Percentiles rank a stretch among this genome's conserved stretches.
phyloP scores from a whole-genome alignment of 2,329 filamentous ascomycete species.

The Mariannaea elegans region DNA sequence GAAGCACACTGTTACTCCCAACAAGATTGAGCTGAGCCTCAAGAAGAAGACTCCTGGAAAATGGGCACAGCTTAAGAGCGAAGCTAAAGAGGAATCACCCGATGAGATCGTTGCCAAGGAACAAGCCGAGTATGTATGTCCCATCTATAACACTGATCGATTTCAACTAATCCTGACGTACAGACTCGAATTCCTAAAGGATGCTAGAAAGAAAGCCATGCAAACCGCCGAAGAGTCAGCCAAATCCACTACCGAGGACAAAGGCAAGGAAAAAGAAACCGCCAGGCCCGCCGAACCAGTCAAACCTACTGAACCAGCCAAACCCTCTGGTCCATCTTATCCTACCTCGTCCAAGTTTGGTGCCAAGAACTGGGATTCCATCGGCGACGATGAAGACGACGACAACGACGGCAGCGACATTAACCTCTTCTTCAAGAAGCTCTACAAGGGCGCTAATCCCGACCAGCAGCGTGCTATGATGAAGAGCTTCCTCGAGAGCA shows the following conservation, averaged over 20 bases:
- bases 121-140: conserved; percentile 31
- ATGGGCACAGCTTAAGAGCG: conserved; percentile 60
- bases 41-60: conserved; percentile 74
- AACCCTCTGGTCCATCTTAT: conserved; percentile 65
- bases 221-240: conserved; percentile 15
- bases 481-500: conserved; percentile 95
- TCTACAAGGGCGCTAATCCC: conserved; percentile 79
- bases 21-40: conserved; percentile 82
- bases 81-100: conserved; percentile 15
- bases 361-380: conserved; percentile 91
- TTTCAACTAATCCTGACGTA: conserved; percentile 12
- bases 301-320: conserved; percentile 6
- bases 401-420: conserved; percentile 67
- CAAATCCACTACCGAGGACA: conserved; percentile 8
- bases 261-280: conserved; percentile 15
- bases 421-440: conserved; percentile 87
- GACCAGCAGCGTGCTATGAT: conserved; percentile 94
- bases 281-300: not conserved
- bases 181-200: conserved; percentile 32
- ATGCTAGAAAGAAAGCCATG: conserved; percentile 35
- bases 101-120: conserved; percentile 13
- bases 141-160: too few species aligned
- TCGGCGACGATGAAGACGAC: conserved; percentile 66
- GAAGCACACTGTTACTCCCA: conserved; percentile 72
- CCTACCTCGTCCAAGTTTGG: conserved; percentile 87